Evolutionary conservation across 2,329 filamentous ascomycete species (phyloP).

Genomic region (Trichoderma simmonsii): DNA sequence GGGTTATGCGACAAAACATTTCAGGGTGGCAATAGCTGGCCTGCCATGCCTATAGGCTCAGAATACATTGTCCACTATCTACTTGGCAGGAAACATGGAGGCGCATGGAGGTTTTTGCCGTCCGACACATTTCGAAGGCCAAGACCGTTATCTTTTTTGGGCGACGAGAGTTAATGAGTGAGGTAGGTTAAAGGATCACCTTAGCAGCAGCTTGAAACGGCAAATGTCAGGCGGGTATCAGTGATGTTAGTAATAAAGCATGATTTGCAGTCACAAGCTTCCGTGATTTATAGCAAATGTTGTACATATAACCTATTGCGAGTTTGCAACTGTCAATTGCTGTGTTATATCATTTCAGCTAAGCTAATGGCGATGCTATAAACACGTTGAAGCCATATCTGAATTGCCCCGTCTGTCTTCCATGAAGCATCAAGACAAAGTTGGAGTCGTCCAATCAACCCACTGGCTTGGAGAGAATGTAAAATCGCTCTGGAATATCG

Average conservation of each 20-base stretch:
- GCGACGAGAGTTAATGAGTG: not conserved
- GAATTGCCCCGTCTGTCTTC: not conserved
- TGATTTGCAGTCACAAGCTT: too few species aligned
- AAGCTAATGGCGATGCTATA: not conserved
- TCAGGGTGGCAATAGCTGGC: not conserved
- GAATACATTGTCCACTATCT: not conserved
- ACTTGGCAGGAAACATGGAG: not conserved
- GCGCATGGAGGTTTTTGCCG: not conserved
- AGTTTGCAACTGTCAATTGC: not conserved
- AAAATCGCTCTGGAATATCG: constrained; percentile 7
- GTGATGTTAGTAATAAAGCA: too few species aligned
- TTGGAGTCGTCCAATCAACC: not conserved
- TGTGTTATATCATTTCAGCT: not conserved
- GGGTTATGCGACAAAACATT: not conserved
- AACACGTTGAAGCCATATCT: not conserved
- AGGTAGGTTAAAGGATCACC: not conserved
- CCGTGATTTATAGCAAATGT: too few species aligned
- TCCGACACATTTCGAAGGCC: not conserved
- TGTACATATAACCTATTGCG: too few species aligned
- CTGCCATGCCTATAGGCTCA: not conserved
- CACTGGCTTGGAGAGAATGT: not conserved
- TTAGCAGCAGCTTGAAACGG: not conserved
- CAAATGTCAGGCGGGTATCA: not conserved
- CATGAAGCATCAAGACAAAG: not conserved
- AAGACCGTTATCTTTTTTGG: not conserved